Evolutionary conservation across 345 rosid species (phyloP).

Genomic region (Arabis alpina): DNA sequence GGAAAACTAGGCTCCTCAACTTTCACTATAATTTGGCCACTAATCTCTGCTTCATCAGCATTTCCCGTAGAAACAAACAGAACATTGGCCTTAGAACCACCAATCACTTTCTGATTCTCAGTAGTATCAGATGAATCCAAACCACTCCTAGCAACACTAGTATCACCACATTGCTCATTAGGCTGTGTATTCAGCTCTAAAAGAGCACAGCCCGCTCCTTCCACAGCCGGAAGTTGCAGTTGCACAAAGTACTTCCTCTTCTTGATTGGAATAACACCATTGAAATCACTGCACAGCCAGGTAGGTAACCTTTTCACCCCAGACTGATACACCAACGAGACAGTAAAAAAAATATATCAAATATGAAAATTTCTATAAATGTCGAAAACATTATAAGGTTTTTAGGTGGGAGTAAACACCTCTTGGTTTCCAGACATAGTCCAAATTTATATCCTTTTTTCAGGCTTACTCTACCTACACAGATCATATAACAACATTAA

Average conservation of each 20-base stretch:
- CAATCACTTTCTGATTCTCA: constrained; percentile 19
- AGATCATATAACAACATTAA: constrained; percentile 18
- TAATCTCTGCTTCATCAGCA: constrained; percentile 3
- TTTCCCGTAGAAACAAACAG: constrained; percentile 16
- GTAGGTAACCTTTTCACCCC: constrained; percentile 47
- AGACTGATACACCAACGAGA: constrained; percentile 44
- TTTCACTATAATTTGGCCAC: constrained; percentile 38
- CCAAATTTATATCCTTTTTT: constrained; percentile 33
- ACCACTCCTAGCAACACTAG: constrained; percentile 22
- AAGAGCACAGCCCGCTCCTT: constrained; percentile 42
- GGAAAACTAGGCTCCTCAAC: constrained; percentile 42
- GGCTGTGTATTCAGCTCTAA: constrained; percentile 6
- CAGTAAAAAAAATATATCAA: constrained; percentile 10
- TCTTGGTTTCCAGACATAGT: constrained; percentile 59
- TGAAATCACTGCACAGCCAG: constrained; percentile 56
- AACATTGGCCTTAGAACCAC: neutral
- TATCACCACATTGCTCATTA: constrained; percentile 29
- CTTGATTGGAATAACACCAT: constrained; percentile 78
- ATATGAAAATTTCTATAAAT: constrained; percentile 9
- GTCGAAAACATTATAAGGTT: neutral
- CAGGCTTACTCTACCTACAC: constrained; percentile 26
- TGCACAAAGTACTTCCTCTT: constrained; percentile 67
- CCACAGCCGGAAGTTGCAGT: constrained; percentile 50
- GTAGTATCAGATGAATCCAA: constrained; percentile 41
- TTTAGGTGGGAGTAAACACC: constrained; percentile 47